Evolutionary conservation across 2,329 filamentous ascomycete species (phyloP), one percentile per base, ranked within the genome.

Genomic region (Aspergillus terreus): DNA sequence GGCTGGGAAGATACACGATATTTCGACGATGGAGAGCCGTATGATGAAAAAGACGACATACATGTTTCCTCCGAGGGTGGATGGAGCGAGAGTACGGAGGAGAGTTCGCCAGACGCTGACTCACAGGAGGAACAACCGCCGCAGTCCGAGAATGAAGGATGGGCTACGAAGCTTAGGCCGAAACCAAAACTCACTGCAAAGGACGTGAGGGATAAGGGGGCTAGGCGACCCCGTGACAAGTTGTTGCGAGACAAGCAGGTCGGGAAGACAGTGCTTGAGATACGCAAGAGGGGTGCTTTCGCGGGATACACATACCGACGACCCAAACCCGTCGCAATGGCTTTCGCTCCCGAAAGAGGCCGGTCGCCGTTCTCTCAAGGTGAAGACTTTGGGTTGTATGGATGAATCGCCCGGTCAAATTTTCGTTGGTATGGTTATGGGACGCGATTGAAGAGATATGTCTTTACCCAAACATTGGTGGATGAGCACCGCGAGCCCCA

Each of bases 251-350:
- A 97, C 68, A 79, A 78, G 23, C 72, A 76, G 7, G 80, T 86
- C 6, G 86, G 83, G 38, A 79, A 78, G 38, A 76, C 79, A 14
- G 90, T 87, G n/a, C 75, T 97, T 69, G 84, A 89, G 59, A 80
- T 94, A 57, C 82, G 94, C 53, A 95, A 92, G 71, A 82, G 81
- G 66, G 87, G 82, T 23, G 91, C 90, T 0, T 97, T 97, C 70
- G 72, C 95, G 55, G 92, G 92, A 1, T 99, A 99, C 67, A 90
- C 88, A 2, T 97, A 94, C 78, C 82, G 84, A 33, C 70, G 72
- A 41, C 72, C 73, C 3, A 72, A 68, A 47, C 63, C 66, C 3
- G 62, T 71, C 44, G 57, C 61, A 30, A 54, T 70, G 52, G 69
- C 66, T 2, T 55, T 75, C 14, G 62, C 64, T n/a, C 57, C 57